A percentile compares a stretch with the other conserved stretches of the same genome.
phyloP scores from a whole-genome alignment of 2,329 filamentous ascomycete species.

The Microdochium paspali region DNA sequence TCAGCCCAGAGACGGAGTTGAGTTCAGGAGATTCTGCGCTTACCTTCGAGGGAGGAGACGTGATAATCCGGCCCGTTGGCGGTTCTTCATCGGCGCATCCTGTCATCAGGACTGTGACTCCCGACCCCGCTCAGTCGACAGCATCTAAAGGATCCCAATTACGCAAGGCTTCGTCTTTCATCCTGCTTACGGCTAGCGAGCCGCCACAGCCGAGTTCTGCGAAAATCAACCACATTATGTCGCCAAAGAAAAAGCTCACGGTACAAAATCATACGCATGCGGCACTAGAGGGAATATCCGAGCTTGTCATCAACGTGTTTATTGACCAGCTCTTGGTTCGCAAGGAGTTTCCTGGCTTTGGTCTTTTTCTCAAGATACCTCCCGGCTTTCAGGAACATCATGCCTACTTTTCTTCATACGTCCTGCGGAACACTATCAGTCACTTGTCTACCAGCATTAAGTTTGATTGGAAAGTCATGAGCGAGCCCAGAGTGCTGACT shows the following conservation, averaged over 20 bases:
- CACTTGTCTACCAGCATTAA: constrained; percentile 63
- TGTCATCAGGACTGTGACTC: constrained; percentile 65
- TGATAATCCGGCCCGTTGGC: constrained; percentile 68
- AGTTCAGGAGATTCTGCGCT: constrained; percentile 71
- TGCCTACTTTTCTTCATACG: constrained; percentile 87
- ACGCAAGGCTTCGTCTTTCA: constrained; percentile 80
- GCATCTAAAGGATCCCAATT: constrained; percentile 49
- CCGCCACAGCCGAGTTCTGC: constrained; percentile 50
- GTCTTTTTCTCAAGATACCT: constrained; percentile 77
- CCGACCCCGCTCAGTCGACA: constrained; percentile 33
- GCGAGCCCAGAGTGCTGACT: constrained; percentile 74
- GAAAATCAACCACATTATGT: constrained; percentile 53
- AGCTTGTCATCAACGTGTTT: constrained; percentile 72
- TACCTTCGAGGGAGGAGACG: constrained; percentile 77
- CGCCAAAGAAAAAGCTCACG: constrained; percentile 42
- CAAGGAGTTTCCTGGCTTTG: constrained; percentile 86
- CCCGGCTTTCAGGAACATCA: constrained; percentile 92
- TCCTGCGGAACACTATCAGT: constrained; percentile 66
- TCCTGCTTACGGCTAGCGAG: constrained; percentile 69
- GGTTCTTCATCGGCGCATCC: constrained; percentile 52
- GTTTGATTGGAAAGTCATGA: constrained; percentile 60
- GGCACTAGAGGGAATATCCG: constrained; percentile 66
- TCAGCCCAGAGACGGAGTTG: constrained; percentile 79
- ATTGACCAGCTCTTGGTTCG: constrained; percentile 75
- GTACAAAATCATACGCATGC: constrained; percentile 51